These are phyloP conservation scores for Rhizophlyctis rosea DNA, from an alignment of 192 early-diverging fungal genomes.

Conservation along the genomic window DNA sequence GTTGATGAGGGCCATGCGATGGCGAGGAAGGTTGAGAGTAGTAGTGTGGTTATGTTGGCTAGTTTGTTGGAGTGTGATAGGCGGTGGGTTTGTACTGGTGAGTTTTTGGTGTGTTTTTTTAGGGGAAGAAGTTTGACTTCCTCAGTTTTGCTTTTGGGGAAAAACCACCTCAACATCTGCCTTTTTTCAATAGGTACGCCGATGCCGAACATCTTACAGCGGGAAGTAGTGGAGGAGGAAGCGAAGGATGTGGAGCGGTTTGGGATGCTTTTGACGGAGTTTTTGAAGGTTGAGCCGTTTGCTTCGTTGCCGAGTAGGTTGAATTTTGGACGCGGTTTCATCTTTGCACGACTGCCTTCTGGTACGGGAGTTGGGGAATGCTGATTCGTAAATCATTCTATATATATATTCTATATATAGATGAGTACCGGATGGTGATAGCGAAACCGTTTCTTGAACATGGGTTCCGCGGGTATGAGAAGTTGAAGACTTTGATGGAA, in stretches of 20 bases:
- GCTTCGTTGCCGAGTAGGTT: conserved; percentile 28
- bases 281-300: conserved; percentile 65
- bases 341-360: too few species aligned
- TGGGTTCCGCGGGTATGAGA: conserved; percentile 39
- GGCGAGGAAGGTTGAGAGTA: conserved; percentile 38
- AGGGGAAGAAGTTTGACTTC: too few species aligned
- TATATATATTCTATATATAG: too few species aligned
- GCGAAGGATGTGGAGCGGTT: conserved; percentile 54
- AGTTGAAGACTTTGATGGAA: conserved; percentile 58
- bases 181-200: conserved; percentile 32
- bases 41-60: conserved; percentile 49
- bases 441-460: conserved; percentile 53
- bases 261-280: conserved; percentile 52
- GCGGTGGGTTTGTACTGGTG: conserved; percentile 75
- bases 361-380: too few species aligned
- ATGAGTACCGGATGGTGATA: conserved; percentile 49
- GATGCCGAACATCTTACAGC: conserved; percentile 32
- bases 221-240: conserved; percentile 24
- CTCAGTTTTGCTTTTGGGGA: background rate
- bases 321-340: conserved; percentile 1
- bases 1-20: conserved; percentile 82
- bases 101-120: too few species aligned
- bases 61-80: conserved; percentile 54
- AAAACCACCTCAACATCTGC: background rate
- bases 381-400: background rate